Percentiles rank a stretch among this genome's conserved stretches.
Conservation (phyloP, 208 protist species). For the Lotmaria passim region DNA sequence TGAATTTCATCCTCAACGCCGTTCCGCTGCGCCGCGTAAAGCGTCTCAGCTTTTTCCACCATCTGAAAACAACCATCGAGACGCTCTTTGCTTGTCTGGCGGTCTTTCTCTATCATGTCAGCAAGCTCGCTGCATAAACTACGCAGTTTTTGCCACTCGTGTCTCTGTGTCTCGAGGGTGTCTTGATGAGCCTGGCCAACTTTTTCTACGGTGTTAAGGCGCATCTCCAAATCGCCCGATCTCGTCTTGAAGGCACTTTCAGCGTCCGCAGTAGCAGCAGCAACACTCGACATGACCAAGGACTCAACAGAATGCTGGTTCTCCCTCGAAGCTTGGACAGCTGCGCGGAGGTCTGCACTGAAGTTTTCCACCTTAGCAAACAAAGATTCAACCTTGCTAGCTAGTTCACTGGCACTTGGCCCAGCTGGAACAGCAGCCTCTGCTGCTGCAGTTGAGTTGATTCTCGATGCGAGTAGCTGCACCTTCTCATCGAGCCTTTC, state of each 20-base stretch:
- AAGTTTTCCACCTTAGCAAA: neutral
- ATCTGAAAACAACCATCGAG: constrained; percentile 24
- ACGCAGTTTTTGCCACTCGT: constrained; percentile 15
- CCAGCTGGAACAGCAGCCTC: neutral
- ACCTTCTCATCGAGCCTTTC: constrained; percentile 36
- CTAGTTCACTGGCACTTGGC: neutral
- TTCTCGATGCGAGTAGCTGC: constrained; percentile 2
- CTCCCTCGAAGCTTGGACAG: neutral
- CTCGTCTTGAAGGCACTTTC: neutral
- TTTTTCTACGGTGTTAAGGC: constrained; percentile 4
- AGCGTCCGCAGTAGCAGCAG: neutral
- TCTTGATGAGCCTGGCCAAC: neutral
- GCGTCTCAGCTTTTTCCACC: constrained; percentile 24
- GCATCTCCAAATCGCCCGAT: neutral
- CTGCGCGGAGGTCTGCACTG: neutral
- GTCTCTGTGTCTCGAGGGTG: constrained; percentile 1
- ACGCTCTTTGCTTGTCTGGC: constrained; percentile 18
- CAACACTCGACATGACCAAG: neutral
- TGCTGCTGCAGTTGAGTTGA: neutral
- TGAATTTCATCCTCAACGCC: constrained; percentile 4
- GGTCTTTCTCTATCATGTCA: constrained; percentile 16
- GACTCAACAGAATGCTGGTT: neutral
- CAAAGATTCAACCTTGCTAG: neutral
- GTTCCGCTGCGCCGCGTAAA: constrained; percentile 15
- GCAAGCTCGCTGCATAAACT: constrained; percentile 19